Percentiles rank a stretch among this genome's conserved stretches.
These are phyloP conservation scores for Termitomyces sp. DNA, from an alignment of 768 basidiomycete genomes.

Conservation along the genomic window DNA sequence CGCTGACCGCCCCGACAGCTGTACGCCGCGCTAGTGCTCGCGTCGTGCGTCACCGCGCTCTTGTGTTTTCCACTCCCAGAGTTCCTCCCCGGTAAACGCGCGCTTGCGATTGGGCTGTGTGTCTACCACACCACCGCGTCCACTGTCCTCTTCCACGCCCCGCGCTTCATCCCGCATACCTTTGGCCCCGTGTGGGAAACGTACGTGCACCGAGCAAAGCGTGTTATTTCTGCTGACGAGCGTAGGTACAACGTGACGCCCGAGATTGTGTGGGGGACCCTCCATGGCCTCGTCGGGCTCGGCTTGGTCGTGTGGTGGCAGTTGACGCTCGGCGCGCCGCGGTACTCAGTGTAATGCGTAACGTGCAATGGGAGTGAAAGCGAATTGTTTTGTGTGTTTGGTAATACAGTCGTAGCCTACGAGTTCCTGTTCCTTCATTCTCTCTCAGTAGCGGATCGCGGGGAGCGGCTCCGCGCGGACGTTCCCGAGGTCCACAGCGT, in stretches of 20 bases:
- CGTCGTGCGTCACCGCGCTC: slow-evolving; percentile 54
- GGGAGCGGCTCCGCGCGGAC: slow-evolving; percentile 88
- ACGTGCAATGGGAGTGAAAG: too few species aligned
- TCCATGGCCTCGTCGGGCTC: slow-evolving; percentile 66
- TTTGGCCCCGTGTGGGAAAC: slow-evolving; percentile 58
- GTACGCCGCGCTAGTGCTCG: slow-evolving; percentile 59
- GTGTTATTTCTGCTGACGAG: too few species aligned
- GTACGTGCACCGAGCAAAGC: slow-evolving; percentile 35
- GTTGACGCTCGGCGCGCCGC: slow-evolving; percentile 31
- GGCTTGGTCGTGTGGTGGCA: slow-evolving; percentile 84
- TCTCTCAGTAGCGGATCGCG: slow-evolving; percentile 66
- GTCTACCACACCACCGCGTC: slow-evolving; percentile 72
- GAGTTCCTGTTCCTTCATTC: background rate
- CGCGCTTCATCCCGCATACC: slow-evolving; percentile 73
- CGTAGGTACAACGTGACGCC: slow-evolving; percentile 60
- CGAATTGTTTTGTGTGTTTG: too few species aligned
- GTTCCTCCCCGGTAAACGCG: slow-evolving; percentile 82
- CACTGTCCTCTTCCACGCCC: slow-evolving; percentile 69
- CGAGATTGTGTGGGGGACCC: slow-evolving; percentile 65
- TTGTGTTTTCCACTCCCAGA: slow-evolving; percentile 74
- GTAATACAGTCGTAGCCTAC: background rate
- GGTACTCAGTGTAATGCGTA: too few species aligned
- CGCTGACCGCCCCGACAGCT: slow-evolving; percentile 37
- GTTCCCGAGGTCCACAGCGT: slow-evolving; percentile 63
- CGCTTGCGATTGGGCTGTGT: slow-evolving; percentile 69